Evolutionary conservation across 306 rosid species (phyloP).

Genomic region (Lathyrus aphaca): DNA sequence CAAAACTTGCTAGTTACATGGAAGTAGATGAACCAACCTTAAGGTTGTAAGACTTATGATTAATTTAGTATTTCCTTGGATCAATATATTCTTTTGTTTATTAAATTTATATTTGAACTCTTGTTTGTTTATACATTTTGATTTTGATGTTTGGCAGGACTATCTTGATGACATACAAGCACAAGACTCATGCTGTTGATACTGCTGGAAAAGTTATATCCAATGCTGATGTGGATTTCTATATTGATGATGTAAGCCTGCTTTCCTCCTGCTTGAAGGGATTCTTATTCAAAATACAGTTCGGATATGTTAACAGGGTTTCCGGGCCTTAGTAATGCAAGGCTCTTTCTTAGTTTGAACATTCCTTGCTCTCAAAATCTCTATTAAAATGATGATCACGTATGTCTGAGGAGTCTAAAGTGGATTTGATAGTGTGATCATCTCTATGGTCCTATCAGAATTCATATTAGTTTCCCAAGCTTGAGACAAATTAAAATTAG

Average conservation of each 20-base stretch:
- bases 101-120: conserved; percentile 16
- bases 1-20: conserved; percentile 90
- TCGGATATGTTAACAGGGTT: neutral
- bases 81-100: neutral
- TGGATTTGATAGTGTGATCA: neutral
- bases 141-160: conserved; percentile 60
- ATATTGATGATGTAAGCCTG: conserved; percentile 74
- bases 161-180: conserved; percentile 92
- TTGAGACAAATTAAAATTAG: neutral
- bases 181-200: conserved; percentile 91
- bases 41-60: conserved; percentile 55
- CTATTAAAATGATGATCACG: conserved; percentile 7
- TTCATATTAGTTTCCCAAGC: conserved; percentile 19
- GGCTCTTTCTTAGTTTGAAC: neutral
- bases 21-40: conserved; percentile 93
- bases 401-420: neutral
- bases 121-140: conserved; percentile 6
- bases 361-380: conserved; percentile 6
- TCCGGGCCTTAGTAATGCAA: neutral
- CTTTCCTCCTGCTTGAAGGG: neutral
- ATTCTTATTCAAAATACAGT: conserved; percentile 15
- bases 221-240: conserved; percentile 91
- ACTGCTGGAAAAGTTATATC: conserved; percentile 70
- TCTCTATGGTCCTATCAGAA: neutral
- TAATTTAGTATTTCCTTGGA: conserved; percentile 13